These are phyloP conservation scores for Exophiala sp. DNA, from an alignment of 2,329 filamentous ascomycete species.

Conservation along the genomic window DNA sequence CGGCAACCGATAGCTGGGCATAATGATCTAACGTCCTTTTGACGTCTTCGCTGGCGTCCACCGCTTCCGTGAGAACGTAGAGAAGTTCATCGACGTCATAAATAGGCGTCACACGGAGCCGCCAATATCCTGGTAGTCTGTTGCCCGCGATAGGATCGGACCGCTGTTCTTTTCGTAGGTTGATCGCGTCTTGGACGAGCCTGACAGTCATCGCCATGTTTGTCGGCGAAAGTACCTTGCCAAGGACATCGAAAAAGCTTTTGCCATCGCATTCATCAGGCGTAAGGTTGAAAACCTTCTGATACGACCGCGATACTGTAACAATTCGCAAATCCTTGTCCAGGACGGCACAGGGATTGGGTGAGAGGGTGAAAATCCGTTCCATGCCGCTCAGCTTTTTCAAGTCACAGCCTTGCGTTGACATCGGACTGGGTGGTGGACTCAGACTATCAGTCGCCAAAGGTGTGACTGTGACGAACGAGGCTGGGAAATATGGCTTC, in stretches of 20 bases:
- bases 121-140: constrained; percentile 30
- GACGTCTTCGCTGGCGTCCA: constrained; percentile 36
- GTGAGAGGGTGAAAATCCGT: constrained; percentile 31
- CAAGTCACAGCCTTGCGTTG: background rate
- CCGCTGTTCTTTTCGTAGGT: constrained; percentile 35
- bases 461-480: constrained; percentile 8
- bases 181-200: constrained; percentile 37
- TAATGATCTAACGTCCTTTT: constrained; percentile 31
- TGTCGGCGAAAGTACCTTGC: constrained; percentile 34
- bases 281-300: constrained; percentile 33
- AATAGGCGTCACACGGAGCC: constrained; percentile 43
- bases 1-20: constrained; percentile 48
- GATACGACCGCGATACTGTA: constrained; percentile 45
- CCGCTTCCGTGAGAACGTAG: constrained; percentile 44
- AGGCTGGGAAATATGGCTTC: constrained; percentile 14
- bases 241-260: constrained; percentile 41
- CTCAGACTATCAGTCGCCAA: constrained; percentile 14
- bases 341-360: constrained; percentile 39
- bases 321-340: constrained; percentile 37
- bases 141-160: constrained; percentile 32
- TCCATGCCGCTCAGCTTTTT: constrained; percentile 21
- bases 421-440: constrained; percentile 15
- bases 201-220: constrained; percentile 37
- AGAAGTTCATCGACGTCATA: constrained; percentile 38
- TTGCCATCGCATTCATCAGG: constrained; percentile 37